Evolutionary conservation across 2,329 filamentous ascomycete species (phyloP), one percentile per base, ranked within the genome.

Genomic region (Neonectria faginata): DNA sequence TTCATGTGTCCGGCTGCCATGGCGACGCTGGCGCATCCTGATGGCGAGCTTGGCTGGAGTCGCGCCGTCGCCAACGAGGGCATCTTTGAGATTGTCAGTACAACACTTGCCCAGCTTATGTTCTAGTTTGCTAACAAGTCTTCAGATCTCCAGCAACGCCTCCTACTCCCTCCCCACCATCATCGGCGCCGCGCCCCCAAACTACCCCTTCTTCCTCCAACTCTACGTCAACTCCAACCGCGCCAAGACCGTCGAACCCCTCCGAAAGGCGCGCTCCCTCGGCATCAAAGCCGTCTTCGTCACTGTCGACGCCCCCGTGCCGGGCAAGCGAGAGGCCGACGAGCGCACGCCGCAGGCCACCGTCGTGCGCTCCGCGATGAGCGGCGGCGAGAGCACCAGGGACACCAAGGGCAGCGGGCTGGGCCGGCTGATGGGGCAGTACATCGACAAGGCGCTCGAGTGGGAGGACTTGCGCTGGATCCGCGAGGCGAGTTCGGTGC

Each of bases 1-100:
- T 91, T 91, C 74, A 85, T 87, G 65, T 85, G 86, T 36, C 89
- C 89, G 0, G 88, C 89, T 2, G 88, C 88, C 2, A 88, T 91
- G 85, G 88, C 86, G 3, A 84, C 83, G 55, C 76, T 91, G 59
- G 87, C 89, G 51, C 88, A 92, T 70, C 83, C 85, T 0, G 84
- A 89, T 27, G 90, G 89, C n/a, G 89, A 92, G 75, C 66, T 74
- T 48, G 72, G 67, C n/a, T 74, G 72, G 72, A 74, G 72, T 33
- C 63, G 72, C n/a, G 72, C 70, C 7, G 72, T 68, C n/a, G 67
- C 72, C 0, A 74, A 60, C 36, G 71, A 74, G 41, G 72, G 72
- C 3, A 74, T 74, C 45, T 73, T 74, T 50, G 72, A 74, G 55
- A 73, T 74, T 60, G 72, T 73, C 11, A 42, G 71, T 61, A 1